Evolutionary conservation across 495 filamentous ascomycete genomes (phyloP).

Genomic region (Filosporella fistucella): DNA sequence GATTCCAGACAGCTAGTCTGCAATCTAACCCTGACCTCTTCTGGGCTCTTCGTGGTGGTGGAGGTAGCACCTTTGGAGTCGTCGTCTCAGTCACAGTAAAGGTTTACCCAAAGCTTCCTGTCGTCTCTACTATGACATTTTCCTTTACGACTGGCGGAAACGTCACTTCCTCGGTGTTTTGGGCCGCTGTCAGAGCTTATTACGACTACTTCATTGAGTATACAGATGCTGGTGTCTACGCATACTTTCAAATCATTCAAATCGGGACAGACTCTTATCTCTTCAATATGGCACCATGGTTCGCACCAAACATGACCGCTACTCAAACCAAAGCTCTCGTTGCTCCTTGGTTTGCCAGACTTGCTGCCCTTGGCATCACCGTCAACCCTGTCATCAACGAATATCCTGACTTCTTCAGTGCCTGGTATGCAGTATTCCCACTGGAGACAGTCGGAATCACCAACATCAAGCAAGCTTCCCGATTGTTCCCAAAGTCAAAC

Average conservation of each 20-base stretch:
- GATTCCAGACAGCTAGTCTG: slow-evolving; percentile 46
- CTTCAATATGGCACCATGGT: slow-evolving; percentile 15
- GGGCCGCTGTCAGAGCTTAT: slow-evolving; percentile 3
- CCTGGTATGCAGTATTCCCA: slow-evolving; percentile 40
- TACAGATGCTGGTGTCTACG: slow-evolving; percentile 42
- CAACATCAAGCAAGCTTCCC: slow-evolving; percentile 43
- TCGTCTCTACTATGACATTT: slow-evolving; percentile 14
- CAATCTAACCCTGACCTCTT: slow-evolving; percentile 55
- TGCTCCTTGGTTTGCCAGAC: slow-evolving; percentile 10
- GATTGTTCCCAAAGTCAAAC: slow-evolving; percentile 53
- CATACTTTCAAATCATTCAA: slow-evolving; percentile 36
- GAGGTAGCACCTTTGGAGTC: slow-evolving; percentile 21
- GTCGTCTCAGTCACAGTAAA: slow-evolving; percentile 13
- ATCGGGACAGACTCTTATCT: background rate
- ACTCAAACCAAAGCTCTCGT: slow-evolving; percentile 9
- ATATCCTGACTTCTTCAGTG: slow-evolving; percentile 38
- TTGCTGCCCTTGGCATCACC: slow-evolving; percentile 26
- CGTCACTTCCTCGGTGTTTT: background rate
- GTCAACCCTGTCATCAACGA: slow-evolving; percentile 24
- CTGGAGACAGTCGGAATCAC: slow-evolving; percentile 36
- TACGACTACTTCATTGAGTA: slow-evolving; percentile 4
- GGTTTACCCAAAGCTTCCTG: slow-evolving; percentile 2
- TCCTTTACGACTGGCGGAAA: background rate
- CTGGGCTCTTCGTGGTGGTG: slow-evolving; percentile 61
- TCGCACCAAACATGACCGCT: slow-evolving; percentile 10